phyloP scores from a whole-genome alignment of 2,329 filamentous ascomycete genomes.

The Aspergillus sp. region DNA sequence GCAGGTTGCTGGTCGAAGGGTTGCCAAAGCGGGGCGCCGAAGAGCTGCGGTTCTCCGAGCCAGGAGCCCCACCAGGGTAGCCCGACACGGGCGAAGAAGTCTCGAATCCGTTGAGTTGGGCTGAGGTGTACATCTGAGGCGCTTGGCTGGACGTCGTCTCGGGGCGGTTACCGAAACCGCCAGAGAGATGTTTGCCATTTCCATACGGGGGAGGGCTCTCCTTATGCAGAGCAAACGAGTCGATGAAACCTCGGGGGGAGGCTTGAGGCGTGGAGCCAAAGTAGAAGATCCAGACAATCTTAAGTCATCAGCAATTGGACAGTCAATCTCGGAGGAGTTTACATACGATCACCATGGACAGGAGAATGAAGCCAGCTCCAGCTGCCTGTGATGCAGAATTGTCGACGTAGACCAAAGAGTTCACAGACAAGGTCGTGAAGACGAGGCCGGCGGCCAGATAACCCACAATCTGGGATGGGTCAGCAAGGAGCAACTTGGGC shows the following conservation, averaged over 20 bases:
- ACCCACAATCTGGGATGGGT: constrained; percentile 65
- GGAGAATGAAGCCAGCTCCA: constrained; percentile 86
- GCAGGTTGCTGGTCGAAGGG: constrained; percentile 21
- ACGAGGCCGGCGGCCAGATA: constrained; percentile 82
- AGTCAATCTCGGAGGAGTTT: constrained; percentile 15
- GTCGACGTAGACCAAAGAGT: constrained; percentile 75
- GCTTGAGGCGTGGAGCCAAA: constrained; percentile 91
- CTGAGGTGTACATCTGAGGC: constrained; percentile 96
- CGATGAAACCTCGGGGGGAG: constrained; percentile 82
- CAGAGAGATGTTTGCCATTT: constrained; percentile 69
- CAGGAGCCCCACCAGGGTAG: constrained; percentile 57
- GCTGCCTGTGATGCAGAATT: constrained; percentile 73
- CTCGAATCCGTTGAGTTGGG: constrained; percentile 92
- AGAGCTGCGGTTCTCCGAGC: constrained; percentile 60
- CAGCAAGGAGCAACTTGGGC: constrained; percentile 17
- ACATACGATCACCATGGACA: constrained; percentile 87
- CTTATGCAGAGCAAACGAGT: constrained; percentile 93
- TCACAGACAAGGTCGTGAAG: constrained; percentile 80
- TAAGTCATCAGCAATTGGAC: constrained; percentile 10
- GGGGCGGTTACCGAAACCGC: constrained; percentile 70
- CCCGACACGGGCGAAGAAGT: constrained; percentile 82
- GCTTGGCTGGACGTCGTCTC: constrained; percentile 73
- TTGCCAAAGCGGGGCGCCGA: constrained; percentile 42
- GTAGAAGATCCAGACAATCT: constrained; percentile 99
- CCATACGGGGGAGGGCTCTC: constrained; percentile 61